These are phyloP conservation scores for Thuja plicata DNA, from an alignment of 83 land plant species.

Conservation along the genomic window DNA sequence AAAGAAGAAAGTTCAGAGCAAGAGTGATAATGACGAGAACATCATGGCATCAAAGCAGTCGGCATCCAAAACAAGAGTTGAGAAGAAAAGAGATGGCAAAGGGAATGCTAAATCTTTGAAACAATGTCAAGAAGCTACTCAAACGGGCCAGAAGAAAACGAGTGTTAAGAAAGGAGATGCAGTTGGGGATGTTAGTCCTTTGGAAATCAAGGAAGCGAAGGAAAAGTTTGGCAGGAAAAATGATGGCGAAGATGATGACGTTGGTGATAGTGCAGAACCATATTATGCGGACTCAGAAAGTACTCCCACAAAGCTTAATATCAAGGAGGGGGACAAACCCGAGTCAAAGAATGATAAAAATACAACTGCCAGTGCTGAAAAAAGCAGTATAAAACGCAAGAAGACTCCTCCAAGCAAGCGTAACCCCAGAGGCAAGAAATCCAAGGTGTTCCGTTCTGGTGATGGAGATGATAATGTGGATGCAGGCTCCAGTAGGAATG, in stretches of 20 bases:
- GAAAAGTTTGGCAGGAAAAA: neutral
- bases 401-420: neutral
- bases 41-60: neutral
- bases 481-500: constrained; percentile 13
- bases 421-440: neutral
- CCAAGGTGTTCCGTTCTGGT: neutral
- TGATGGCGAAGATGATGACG: neutral
- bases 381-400: neutral
- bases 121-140: neutral
- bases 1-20: neutral
- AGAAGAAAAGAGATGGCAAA: neutral
- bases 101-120: neutral
- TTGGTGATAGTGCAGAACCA: neutral
- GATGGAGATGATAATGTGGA: neutral
- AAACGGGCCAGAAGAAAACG: neutral
- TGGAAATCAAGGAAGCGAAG: neutral
- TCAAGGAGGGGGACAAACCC: neutral
- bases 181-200: neutral
- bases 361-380: too few relatives aligned
- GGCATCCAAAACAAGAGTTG: neutral
- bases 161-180: constrained; percentile 1
- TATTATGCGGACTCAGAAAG: neutral
- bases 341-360: neutral
- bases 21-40: neutral
- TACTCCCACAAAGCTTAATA: neutral